These are phyloP conservation scores for Cladosporium sp. DNA, from an alignment of 2,329 filamentous ascomycete genomes.

Conservation along the genomic window DNA sequence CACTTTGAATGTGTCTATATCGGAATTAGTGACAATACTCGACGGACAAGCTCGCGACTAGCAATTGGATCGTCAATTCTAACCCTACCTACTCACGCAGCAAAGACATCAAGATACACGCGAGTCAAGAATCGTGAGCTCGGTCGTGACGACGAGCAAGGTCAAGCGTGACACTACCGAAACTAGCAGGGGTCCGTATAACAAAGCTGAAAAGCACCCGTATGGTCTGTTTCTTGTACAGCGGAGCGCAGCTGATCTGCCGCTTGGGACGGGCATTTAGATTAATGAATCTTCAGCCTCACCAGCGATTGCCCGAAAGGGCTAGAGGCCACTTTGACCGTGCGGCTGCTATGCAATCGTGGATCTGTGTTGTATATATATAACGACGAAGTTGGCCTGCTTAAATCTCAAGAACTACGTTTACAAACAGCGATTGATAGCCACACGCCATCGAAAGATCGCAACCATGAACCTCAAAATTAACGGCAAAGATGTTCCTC, in stretches of 20 bases:
- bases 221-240: background rate
- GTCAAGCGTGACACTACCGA: background rate
- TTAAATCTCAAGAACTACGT: background rate
- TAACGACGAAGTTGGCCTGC: background rate
- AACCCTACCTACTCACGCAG: background rate
- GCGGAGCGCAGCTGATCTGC: background rate
- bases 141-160: background rate
- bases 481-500: slow-evolving; percentile 5
- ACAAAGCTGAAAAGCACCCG: background rate
- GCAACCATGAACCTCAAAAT: slow-evolving; percentile 3
- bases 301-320: background rate
- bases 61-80: too few species aligned
- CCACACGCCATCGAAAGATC: background rate
- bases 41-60: too few species aligned
- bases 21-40: too few species aligned
- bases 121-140: background rate
- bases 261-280: background rate
- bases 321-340: background rate
- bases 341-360: background rate
- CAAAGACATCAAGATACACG: background rate
- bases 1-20: too few species aligned
- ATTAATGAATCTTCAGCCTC: background rate
- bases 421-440: background rate
- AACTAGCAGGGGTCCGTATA: background rate
- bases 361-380: background rate